These are phyloP conservation scores for Stagonosporopsis cucurbitacearum DNA, from an alignment of 2,329 filamentous ascomycete species.

Conservation along the genomic window DNA sequence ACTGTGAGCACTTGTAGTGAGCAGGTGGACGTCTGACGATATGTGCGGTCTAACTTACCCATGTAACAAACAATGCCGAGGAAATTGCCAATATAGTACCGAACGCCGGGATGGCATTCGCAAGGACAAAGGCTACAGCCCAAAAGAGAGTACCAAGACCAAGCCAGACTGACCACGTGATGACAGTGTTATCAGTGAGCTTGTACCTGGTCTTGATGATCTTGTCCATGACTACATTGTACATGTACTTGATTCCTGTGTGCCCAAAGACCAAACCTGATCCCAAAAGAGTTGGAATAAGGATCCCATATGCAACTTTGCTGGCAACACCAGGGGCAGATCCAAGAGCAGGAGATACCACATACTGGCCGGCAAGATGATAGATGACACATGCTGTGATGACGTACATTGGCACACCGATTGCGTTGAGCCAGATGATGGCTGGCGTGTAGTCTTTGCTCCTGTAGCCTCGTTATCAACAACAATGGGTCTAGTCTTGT, in stretches of 20 bases:
- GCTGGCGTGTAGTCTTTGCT: conserved; percentile 15
- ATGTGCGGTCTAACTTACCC: conserved; percentile 43
- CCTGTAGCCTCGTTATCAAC: background rate
- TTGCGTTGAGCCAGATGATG: conserved; percentile 19
- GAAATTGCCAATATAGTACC: conserved; percentile 68
- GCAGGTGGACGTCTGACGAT: no score
- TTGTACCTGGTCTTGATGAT: conserved; percentile 5
- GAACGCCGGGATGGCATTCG: conserved; percentile 71
- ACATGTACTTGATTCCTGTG: conserved; percentile 68
- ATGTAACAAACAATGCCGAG: conserved; percentile 63
- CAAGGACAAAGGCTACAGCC: conserved; percentile 69
- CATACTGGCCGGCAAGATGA: conserved; percentile 64
- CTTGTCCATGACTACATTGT: conserved; percentile 61
- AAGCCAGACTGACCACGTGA: conserved; percentile 45
- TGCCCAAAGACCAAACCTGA: conserved; percentile 73
- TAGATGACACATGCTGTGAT: conserved; percentile 71
- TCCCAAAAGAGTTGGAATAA: conserved; percentile 71
- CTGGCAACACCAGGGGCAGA: conserved; percentile 61
- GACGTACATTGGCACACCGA: conserved; percentile 65
- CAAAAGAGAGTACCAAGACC: conserved; percentile 53
- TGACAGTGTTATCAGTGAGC: conserved; percentile 28
- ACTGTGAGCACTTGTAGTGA: conserved; percentile 38
- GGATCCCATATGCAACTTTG: conserved; percentile 70
- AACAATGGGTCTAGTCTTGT: background rate
- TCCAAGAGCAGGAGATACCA: conserved; percentile 68